Conservation (phyloP, 1,284 basidiomycete genomes). For the Pseudozyma sp. region DNA sequence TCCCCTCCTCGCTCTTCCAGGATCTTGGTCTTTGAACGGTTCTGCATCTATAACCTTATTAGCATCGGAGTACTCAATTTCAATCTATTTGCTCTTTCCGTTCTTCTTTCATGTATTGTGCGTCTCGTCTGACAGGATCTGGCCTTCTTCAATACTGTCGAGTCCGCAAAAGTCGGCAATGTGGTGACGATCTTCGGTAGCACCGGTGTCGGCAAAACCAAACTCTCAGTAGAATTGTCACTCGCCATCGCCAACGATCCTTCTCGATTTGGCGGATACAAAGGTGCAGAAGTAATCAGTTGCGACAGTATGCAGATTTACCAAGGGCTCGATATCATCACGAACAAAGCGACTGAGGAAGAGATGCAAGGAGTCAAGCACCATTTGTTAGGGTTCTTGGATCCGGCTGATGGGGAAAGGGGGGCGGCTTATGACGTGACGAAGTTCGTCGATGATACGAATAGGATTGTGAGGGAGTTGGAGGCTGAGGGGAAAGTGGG, state of each 20-base stretch:
- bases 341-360: conserved; percentile 86
- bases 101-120: neutral
- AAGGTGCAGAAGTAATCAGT: conserved; percentile 78
- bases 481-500: conserved; percentile 74
- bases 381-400: conserved; percentile 86
- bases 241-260: conserved; percentile 70
- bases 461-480: conserved; percentile 29
- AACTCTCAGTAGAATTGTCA: conserved; percentile 88
- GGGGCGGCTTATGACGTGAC: conserved; percentile 74
- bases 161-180: neutral
- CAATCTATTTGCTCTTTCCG: neutral
- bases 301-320: conserved; percentile 99
- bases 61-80: conserved; percentile 9
- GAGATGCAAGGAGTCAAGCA: conserved; percentile 88
- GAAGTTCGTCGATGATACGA: conserved; percentile 68
- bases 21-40: conserved; percentile 42
- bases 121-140: conserved; percentile 13
- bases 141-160: neutral
- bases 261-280: conserved; percentile 5
- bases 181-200: conserved; percentile 87
- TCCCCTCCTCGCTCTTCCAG: conserved; percentile 15
- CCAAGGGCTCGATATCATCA: conserved; percentile 90
- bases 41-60: neutral
- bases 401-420: conserved; percentile 78
- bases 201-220: conserved; percentile 96